These are phyloP conservation scores for Mycena haematopus DNA, from an alignment of 768 basidiomycete genomes.

Conservation along the genomic window DNA sequence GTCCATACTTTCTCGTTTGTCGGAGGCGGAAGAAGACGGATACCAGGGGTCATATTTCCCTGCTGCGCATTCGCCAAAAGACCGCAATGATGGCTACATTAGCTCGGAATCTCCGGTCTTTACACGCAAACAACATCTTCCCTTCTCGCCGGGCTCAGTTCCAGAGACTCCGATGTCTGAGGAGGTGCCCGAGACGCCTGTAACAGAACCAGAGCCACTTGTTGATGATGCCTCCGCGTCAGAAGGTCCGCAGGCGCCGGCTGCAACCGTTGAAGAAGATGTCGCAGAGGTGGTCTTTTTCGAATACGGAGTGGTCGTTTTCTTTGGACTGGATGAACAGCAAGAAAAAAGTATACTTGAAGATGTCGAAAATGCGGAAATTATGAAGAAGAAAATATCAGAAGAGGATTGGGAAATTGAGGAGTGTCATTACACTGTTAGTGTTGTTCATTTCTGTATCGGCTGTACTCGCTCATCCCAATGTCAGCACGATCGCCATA, in stretches of 20 bases:
- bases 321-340: constrained; percentile 83
- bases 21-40: constrained; percentile 89
- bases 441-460: constrained; percentile 36
- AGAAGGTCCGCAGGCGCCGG: constrained; percentile 19
- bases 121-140: constrained; percentile 35
- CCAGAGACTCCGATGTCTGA: constrained; percentile 24
- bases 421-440: constrained; percentile 86
- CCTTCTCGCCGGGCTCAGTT: constrained; percentile 6
- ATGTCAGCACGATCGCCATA: constrained; percentile 80
- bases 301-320: constrained; percentile 85
- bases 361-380: constrained; percentile 76
- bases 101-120: constrained; percentile 53
- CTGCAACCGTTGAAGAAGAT: constrained; percentile 42
- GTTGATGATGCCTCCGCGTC: constrained; percentile 9
- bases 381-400: constrained; percentile 63
- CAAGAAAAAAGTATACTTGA: constrained; percentile 87
- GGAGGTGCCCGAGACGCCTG: constrained; percentile 21
- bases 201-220: constrained; percentile 20
- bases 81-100: constrained; percentile 68
- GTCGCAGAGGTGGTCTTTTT: constrained; percentile 83
- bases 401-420: constrained; percentile 91
- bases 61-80: constrained; percentile 39
- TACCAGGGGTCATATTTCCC: constrained; percentile 88
- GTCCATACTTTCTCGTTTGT: constrained; percentile 70
- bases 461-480: constrained; percentile 11